These are phyloP conservation scores for Wickerhamomyces sp. DNA, from an alignment of 1,139 yeast genomes.

Conservation along the genomic window DNA sequence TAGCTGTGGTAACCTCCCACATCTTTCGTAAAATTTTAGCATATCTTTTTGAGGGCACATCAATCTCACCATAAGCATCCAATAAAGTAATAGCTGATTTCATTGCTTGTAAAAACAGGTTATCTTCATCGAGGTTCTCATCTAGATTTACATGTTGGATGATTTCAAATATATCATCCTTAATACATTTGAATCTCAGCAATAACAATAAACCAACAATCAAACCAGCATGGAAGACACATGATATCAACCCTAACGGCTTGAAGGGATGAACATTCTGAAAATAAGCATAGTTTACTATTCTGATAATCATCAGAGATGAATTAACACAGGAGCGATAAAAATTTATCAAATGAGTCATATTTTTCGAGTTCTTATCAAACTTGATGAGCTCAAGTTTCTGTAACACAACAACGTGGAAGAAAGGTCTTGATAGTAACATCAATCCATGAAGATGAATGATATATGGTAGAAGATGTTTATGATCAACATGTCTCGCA, in stretches of 20 bases:
- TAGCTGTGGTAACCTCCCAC: conserved; percentile 14
- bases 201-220: conserved; percentile 24
- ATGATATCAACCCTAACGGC: conserved; percentile 27
- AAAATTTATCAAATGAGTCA: conserved; percentile 21
- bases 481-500: conserved; percentile 17
- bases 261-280: conserved; percentile 30
- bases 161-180: conserved; percentile 14
- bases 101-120: conserved; percentile 19
- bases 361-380: conserved; percentile 17
- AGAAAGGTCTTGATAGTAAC: conserved; percentile 42
- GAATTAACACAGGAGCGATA: conserved; percentile 36
- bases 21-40: conserved; percentile 19
- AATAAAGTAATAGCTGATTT: conserved; percentile 22
- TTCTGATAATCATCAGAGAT: conserved; percentile 32
- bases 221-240: conserved; percentile 26
- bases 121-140: conserved; percentile 9
- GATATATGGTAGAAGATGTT: conserved; percentile 28
- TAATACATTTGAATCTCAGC: conserved; percentile 15
- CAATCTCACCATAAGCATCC: conserved; percentile 22
- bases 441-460: conserved; percentile 38
- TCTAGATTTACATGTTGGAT: conserved; percentile 8
- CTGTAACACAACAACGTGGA: conserved; percentile 31
- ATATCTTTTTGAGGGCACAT: conserved; percentile 22
- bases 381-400: conserved; percentile 17
- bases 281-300: conserved; percentile 27